Base-by-base conservation (phyloP, 805 yeast genomes). In the Saccharomycopsis sp. region DNA sequence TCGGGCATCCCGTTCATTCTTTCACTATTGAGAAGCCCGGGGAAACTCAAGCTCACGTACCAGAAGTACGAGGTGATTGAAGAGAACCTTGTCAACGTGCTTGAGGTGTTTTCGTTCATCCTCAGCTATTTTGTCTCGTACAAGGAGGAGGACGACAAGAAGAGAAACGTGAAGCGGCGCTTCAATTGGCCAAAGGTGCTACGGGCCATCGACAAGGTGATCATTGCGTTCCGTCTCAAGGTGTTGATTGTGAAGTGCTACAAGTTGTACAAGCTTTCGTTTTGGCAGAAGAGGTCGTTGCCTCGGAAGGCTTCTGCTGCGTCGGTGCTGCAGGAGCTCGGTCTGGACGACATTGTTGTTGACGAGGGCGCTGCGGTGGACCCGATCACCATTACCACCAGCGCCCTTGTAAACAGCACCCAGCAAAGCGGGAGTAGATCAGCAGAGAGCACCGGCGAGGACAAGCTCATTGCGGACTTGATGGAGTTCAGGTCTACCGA, bases 1-100 rank as follows among this genome's bases (percentile, higher is more conserved):
- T 40, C 45, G 9, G 45, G 45, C 4, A 39, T 41, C 15, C 45
- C 45, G 19, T 41, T 41, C 30, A 19, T 40, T 16, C 13, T 41
- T 13, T 22, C 36, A 27, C 8, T 34, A 8, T 20, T 39, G 13
- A 22, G 27, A 13, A 35, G 15, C 17, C n/a, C 29, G n/a, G n/a
- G n/a, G n/a, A n/a, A n/a, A n/a, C n/a, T n/a, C n/a, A 9, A 25
- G 27, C 27, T 25, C n/a, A 38, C 35, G 10, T 35, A 34, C 22
- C 34, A 16, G 10, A 40, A 36, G 34, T 38, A 34, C 20, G 41
- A 42, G 13, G 21, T 30, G 5, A 15, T 41, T 6, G 45, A 43
- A 18, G 48, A 43, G 30, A 43, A 41, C 30, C 13, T 40, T 8
- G 33, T 43, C 25, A 43, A 43, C 33, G 20, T 43, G 9, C 32